Evolutionary conservation across 371 early-diverging fungal genomes (phyloP).

Genomic region (Haplosporangium sp.): DNA sequence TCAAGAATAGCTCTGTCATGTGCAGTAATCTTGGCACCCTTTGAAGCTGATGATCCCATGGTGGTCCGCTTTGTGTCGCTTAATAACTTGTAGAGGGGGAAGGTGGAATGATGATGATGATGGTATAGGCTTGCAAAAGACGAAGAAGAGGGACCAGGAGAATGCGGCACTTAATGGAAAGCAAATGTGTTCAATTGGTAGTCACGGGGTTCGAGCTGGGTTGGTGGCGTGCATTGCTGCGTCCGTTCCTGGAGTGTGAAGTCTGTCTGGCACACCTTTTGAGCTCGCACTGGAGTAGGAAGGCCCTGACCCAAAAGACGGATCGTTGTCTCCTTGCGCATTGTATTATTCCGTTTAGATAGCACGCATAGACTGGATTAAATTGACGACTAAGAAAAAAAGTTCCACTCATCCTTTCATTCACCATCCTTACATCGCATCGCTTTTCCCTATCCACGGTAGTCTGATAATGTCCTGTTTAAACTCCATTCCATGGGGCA

Average conservation of each 20-base stretch:
- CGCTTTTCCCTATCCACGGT: too few relatives aligned
- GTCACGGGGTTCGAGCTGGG: too few relatives aligned
- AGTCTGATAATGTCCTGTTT: too few relatives aligned
- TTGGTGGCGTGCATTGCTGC: neutral
- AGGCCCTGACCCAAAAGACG: too few relatives aligned
- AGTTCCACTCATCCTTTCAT: neutral
- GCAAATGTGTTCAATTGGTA: neutral
- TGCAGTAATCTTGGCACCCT: constrained; percentile 70
- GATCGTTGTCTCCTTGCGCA: neutral
- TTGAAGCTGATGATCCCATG: constrained; percentile 42
- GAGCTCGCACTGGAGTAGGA: neutral
- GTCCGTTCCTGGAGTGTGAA: too few relatives aligned
- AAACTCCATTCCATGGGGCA: too few relatives aligned
- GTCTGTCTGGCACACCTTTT: too few relatives aligned
- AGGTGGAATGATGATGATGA: neutral
- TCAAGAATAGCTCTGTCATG: constrained; percentile 95
- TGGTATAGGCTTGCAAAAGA: neutral
- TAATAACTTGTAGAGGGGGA: neutral
- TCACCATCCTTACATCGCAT: neutral
- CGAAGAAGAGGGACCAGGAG: neutral
- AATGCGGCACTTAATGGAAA: neutral
- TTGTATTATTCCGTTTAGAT: neutral
- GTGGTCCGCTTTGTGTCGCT: neutral
- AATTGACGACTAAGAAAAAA: too few relatives aligned
- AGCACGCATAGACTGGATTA: too few relatives aligned